These are phyloP conservation scores for Spathaspora gorwiae DNA, from an alignment of 805 yeast genomes.

Conservation along the genomic window DNA sequence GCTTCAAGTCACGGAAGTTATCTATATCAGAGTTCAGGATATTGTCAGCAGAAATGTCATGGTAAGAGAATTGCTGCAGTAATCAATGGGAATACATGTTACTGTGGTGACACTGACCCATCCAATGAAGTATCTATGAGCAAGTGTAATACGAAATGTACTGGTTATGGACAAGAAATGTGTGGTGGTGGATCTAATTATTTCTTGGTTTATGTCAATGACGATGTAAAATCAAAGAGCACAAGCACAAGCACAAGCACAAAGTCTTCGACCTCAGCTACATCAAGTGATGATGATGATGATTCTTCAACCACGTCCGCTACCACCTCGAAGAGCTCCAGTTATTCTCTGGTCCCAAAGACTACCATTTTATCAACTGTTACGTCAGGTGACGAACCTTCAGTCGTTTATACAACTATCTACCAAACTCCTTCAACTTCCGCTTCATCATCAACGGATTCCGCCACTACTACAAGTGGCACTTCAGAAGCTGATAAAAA, in stretches of 20 bases:
- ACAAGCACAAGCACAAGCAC: constrained; percentile 6
- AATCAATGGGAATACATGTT: constrained; percentile 32
- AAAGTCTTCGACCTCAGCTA: constrained; percentile 5
- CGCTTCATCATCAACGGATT: constrained; percentile 2
- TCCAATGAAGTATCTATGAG: constrained; percentile 20
- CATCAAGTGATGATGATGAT: constrained; percentile 3
- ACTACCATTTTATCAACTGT: constrained; percentile 19
- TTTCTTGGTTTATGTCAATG: constrained; percentile 25
- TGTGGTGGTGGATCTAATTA: constrained; percentile 41
- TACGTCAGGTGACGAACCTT: constrained; percentile 7
- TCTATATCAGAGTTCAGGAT: constrained; percentile 54
- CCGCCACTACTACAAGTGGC: constrained; percentile 9
- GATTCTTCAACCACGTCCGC: constrained; percentile 6
- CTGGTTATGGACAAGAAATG: constrained; percentile 31
- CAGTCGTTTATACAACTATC: constrained; percentile 8
- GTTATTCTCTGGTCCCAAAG: neutral
- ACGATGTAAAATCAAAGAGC: constrained; percentile 8
- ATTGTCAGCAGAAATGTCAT: constrained; percentile 52
- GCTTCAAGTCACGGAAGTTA: constrained; percentile 40
- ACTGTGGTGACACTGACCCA: constrained; percentile 35
- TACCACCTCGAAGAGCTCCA: constrained; percentile 3
- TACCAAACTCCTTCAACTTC: constrained; percentile 6
- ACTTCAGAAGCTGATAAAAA: constrained; percentile 5
- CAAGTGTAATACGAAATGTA: constrained; percentile 29
- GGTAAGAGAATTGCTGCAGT: constrained; percentile 36